Conservation (phyloP, 2,329 filamentous ascomycete genomes). For the Aspergillus niger region DNA sequence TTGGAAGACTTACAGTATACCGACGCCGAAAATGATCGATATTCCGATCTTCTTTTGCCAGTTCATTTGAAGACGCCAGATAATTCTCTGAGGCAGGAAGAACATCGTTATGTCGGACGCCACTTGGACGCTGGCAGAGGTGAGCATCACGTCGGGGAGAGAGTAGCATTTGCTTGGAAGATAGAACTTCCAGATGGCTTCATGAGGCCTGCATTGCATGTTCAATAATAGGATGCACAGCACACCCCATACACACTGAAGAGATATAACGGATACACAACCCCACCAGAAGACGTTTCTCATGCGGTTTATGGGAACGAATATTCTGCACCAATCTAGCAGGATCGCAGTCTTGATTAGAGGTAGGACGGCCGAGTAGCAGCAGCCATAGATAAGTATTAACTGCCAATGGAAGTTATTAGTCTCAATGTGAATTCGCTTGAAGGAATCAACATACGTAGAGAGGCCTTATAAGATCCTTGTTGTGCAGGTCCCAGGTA, state of each 20-base stretch:
- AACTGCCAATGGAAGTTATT: background rate
- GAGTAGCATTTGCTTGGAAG: conserved; percentile 36
- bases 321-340: conserved; percentile 47
- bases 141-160: conserved; percentile 30
- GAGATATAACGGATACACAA: conserved; percentile 30
- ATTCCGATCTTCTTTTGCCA: conserved; percentile 36
- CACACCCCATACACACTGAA: conserved; percentile 36
- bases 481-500: conserved; percentile 22
- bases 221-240: conserved; percentile 37
- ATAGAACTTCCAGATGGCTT: conserved; percentile 38
- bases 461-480: conserved; percentile 19
- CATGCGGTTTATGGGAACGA: conserved; percentile 31
- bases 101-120: conserved; percentile 37
- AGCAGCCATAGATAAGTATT: conserved; percentile 38
- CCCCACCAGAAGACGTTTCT: conserved; percentile 41
- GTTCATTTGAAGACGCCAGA: conserved; percentile 36
- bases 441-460: conserved; percentile 13
- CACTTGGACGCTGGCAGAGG: conserved; percentile 37
- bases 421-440: no score
- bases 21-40: conserved; percentile 35
- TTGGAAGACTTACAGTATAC: conserved; percentile 32
- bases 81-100: conserved; percentile 38
- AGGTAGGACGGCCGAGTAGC: conserved; percentile 42
- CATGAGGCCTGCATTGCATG: conserved; percentile 37
- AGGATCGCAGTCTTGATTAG: conserved; percentile 48